phyloP scores from a whole-genome alignment of 768 basidiomycete genomes.

The Amanita exitialis region DNA sequence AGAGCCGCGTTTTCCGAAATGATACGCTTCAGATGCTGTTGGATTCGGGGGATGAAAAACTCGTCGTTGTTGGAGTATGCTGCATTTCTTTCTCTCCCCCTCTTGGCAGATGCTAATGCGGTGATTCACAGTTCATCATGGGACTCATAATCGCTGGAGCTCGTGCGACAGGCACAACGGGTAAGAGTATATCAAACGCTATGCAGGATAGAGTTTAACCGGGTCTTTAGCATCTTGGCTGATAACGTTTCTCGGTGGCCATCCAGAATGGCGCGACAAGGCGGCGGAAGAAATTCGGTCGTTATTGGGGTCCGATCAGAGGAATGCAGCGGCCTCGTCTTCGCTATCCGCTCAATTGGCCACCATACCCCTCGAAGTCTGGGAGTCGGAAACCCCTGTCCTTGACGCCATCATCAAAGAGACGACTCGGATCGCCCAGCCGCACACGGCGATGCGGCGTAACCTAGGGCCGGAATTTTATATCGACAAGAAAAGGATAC shows the following conservation, averaged over 20 bases:
- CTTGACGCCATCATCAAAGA: slow-evolving; percentile 68
- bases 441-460: slow-evolving; percentile 72
- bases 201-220: slow-evolving; percentile 6
- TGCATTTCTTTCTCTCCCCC: slow-evolving; percentile 1
- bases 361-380: slow-evolving; percentile 53
- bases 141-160: slow-evolving; percentile 75
- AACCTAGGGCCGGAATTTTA: slow-evolving; percentile 65
- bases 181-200: slow-evolving; percentile 19
- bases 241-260: slow-evolving; percentile 59
- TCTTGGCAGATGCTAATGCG: slow-evolving; percentile 12
- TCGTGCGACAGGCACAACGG: slow-evolving; percentile 68
- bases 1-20: slow-evolving; percentile 44
- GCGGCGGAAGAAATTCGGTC: slow-evolving; percentile 51
- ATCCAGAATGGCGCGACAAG: slow-evolving; percentile 54
- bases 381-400: slow-evolving; percentile 62
- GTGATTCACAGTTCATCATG: slow-evolving; percentile 59
- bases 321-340: slow-evolving; percentile 3
- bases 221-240: slow-evolving; percentile 54
- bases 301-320: slow-evolving; percentile 25
- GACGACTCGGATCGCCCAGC: slow-evolving; percentile 70
- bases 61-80: slow-evolving; percentile 61
- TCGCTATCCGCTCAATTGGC: slow-evolving; percentile 39
- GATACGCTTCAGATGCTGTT: slow-evolving; percentile 71
- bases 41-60: slow-evolving; percentile 57
- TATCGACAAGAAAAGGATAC: slow-evolving; percentile 60